Evolutionary conservation across 345 rosid genomes (phyloP).

Genomic region (Fremontodendron californicum): DNA sequence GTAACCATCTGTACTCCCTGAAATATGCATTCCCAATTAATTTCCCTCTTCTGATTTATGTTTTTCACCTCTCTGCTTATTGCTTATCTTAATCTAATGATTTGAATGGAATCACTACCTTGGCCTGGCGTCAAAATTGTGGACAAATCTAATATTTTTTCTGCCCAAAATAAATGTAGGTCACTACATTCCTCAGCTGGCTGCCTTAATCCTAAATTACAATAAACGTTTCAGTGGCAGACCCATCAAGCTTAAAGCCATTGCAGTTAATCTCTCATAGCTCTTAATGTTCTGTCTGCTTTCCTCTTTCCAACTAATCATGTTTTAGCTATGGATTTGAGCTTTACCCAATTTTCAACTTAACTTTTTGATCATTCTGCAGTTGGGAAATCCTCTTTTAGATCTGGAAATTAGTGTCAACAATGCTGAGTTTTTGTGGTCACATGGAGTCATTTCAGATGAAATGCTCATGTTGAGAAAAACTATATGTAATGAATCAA

Average conservation of each 20-base stretch:
- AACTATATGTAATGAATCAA: background rate
- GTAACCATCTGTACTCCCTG: background rate
- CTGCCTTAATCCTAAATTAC: background rate
- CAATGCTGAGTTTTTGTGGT: background rate
- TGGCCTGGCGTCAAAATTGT: background rate
- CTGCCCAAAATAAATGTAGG: background rate
- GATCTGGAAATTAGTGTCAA: background rate
- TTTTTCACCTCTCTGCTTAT: background rate
- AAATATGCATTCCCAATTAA: background rate
- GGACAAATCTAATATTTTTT: background rate
- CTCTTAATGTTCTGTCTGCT: background rate
- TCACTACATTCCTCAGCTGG: conserved; percentile 5
- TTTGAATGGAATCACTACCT: too few relatives aligned
- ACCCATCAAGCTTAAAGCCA: conserved; percentile 6
- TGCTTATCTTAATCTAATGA: background rate
- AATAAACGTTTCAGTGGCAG: background rate
- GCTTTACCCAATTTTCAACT: background rate
- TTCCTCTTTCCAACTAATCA: background rate
- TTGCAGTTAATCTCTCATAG: background rate
- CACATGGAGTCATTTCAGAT: conserved; percentile 6
- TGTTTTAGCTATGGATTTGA: background rate
- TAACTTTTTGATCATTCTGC: background rate
- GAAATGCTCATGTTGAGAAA: background rate
- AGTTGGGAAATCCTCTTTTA: conserved; percentile 7
- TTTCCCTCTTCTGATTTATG: background rate